Evolutionary conservation across 2,329 filamentous ascomycete species (phyloP), one percentile per base, ranked within the genome.

Genomic region (Fusarium chuoi): DNA sequence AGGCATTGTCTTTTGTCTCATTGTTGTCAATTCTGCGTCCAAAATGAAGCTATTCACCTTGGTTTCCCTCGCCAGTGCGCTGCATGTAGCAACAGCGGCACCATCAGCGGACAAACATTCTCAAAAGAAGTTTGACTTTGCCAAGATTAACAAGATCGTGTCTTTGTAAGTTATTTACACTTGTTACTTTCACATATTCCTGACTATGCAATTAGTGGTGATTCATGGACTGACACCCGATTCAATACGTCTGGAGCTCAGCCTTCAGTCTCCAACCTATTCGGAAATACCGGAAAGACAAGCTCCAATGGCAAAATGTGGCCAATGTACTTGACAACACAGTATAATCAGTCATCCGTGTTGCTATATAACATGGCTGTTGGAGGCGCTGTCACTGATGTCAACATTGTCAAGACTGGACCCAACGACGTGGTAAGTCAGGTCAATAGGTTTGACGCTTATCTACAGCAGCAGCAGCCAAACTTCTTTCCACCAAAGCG

Each of bases 241-340:
- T 70, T 70, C 18, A 48, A 70, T 10, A 11, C 22, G 22, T 55
- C 45, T 18, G 59, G 65, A 2, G 12, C 17, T 2, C 67, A 70
- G 6, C 67, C 67, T 9, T 70, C 67, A 8, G 0, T 8, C 5
- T 24, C 20, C 0, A 59, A 60, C 4, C 67, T 65, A 3, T 52
- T 70, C 7, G 67, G 67, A 15, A 70, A 70, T 6, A 55, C 36
- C 0, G 67, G 67, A 0, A 70, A 70, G 5, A 70, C 67, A 7
- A 70, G 67, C 22, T 70, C 67, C 9, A 70, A 70, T 28, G 67
- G 67, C 0, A 65, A 65, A 4, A 65, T 70, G 65, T 70, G 67
- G 67, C 67, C 67, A 11, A 49, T 55, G 36, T 70, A 70, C 24
- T 13, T 70, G 20, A 65, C 51, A 4, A 45, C 52, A 0, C 65